A percentile compares a stretch with the other conserved stretches of the same genome.
Conservation (phyloP, 805 yeast species). For the Gaillardinia entomophila region DNA sequence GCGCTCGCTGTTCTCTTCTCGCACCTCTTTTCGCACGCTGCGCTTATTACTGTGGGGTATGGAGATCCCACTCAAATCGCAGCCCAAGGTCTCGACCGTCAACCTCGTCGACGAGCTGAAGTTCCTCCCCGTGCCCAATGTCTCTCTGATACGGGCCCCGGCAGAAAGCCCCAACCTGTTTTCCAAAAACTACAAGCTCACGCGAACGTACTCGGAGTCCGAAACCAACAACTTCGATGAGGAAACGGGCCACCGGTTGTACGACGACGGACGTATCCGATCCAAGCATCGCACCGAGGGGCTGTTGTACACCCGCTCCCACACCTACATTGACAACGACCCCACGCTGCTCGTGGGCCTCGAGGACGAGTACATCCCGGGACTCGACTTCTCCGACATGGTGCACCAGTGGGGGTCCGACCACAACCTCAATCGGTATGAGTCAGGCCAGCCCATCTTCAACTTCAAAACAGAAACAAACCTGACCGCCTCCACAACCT, state of each 20-base stretch:
- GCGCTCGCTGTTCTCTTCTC: too few relatives aligned
- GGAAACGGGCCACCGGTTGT: slow-evolving; percentile 48
- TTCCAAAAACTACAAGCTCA: slow-evolving; percentile 21
- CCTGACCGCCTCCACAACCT: slow-evolving; percentile 7
- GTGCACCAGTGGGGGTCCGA: slow-evolving; percentile 43
- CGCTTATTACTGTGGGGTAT: too few relatives aligned
- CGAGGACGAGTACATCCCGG: slow-evolving; percentile 76
- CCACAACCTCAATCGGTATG: slow-evolving; percentile 3
- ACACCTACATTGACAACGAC: slow-evolving; percentile 10
- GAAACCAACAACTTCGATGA: slow-evolving; percentile 57
- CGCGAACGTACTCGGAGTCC: slow-evolving; percentile 59
- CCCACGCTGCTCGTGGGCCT: slow-evolving; percentile 35
- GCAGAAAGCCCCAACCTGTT: not conserved
- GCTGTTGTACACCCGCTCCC: slow-evolving; percentile 31
- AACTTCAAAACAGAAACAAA: slow-evolving; percentile 1
- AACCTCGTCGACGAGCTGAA: slow-evolving; percentile 17
- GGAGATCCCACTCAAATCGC: slow-evolving; percentile 37
- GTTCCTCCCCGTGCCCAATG: slow-evolving; percentile 1
- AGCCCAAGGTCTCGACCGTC: slow-evolving; percentile 34
- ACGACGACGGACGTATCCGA: slow-evolving; percentile 48
- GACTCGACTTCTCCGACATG: slow-evolving; percentile 50
- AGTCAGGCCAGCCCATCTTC: too few relatives aligned
- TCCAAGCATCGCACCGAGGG: too few relatives aligned
- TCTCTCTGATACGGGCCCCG: not conserved
- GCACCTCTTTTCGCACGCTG: too few relatives aligned